Percentiles rank a stretch among this genome's conserved stretches.
phyloP scores from a whole-genome alignment of 192 early-diverging fungal genomes.

The Neocallimastix lanati region DNA sequence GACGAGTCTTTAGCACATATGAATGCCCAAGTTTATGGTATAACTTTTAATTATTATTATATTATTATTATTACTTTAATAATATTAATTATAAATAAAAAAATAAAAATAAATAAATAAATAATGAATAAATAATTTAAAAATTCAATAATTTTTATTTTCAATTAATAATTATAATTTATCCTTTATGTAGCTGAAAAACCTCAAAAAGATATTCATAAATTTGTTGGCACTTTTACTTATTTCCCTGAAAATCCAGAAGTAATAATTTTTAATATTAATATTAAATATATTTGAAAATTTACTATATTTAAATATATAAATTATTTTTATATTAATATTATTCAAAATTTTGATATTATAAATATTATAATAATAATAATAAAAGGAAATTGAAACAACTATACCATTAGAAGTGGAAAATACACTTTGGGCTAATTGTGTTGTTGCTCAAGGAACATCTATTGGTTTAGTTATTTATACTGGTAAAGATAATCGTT shows the following conservation, averaged over 20 bases:
- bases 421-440: constrained; percentile 90
- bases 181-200: constrained; percentile 36
- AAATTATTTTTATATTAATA: not conserved
- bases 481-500: constrained; percentile 80
- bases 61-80: no score
- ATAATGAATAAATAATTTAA: no score
- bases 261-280: not conserved
- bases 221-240: constrained; percentile 60
- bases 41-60: not conserved
- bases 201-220: constrained; percentile 87
- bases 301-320: not conserved
- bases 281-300: constrained; percentile 2
- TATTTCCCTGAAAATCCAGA: constrained; percentile 4
- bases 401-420: constrained; percentile 48
- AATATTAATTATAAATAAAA: no score
- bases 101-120: no score
- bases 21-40: constrained; percentile 57
- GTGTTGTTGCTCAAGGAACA: constrained; percentile 75
- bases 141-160: no score
- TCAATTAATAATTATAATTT: constrained; percentile 1
- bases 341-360: no score
- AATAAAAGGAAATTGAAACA: constrained; percentile 26
- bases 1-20: constrained; percentile 39
- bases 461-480: constrained; percentile 74
- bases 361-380: not conserved